Evolutionary conservation across 1,139 yeast genomes (phyloP), one percentile per base, ranked within the genome.

Genomic region (Kodamaea suecica): DNA sequence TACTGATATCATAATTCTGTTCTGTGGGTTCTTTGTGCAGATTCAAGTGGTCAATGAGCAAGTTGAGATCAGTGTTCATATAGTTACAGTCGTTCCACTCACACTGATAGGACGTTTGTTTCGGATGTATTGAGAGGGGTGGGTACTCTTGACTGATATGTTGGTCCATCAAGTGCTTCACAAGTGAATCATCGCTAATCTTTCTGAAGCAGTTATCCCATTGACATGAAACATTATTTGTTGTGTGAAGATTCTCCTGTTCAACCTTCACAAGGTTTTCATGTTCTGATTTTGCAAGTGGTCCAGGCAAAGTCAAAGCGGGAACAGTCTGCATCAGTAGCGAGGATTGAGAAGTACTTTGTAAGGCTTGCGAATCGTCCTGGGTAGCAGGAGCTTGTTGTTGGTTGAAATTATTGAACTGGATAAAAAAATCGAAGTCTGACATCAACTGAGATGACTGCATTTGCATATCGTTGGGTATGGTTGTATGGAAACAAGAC

Each of bases 31-130:
- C 16, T 12, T 78, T 84, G 30, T 70, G 73, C 10, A 70, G 59
- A 34, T 76, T 73, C 37, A 85, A 67, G 57, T 86, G 95, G 33
- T 69, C 62, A 13, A 84, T 58, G 28, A 86, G 62, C 3, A 73
- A 57, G 27, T 76, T 62, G 29, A 80, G 53, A 45, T 78, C 78
- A 14, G 60, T 50, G 27, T 83, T 70, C 28, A 66, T 61, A 50
- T 66, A 82, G 34, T 71, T 63, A 66, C 95, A 86, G 36, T 78
- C 70, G 41, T 66, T 62, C 95, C 95, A 85, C 52, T 80, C 86
- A 62, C 95, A 86, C 33, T 61, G 76, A 48, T 48, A 66, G 8
- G 47, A 38, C 12, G 43, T 42, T 11, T 39, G 41, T 17, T 40
- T 39, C 6, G 50, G 49, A 16, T 43, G 36, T 10, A 36, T 35